Evolutionary conservation across 495 filamentous ascomycete genomes (phyloP).

Genomic region (Podospora pseudocomata): DNA sequence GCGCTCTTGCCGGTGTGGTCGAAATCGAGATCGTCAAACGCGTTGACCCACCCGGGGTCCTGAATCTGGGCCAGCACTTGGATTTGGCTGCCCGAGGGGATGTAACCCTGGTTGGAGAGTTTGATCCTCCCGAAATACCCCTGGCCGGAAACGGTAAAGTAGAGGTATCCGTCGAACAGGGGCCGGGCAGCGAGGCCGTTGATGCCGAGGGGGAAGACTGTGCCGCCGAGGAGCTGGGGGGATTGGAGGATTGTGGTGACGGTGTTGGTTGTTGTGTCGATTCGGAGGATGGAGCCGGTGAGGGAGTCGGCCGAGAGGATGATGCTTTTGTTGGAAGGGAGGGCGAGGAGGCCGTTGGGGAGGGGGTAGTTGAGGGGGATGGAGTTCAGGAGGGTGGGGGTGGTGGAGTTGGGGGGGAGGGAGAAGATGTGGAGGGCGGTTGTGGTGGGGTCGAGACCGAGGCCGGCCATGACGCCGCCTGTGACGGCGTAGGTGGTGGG

Average conservation of each 20-base stretch:
- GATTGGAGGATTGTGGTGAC: slow-evolving; percentile 9
- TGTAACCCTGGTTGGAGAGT: slow-evolving; percentile 24
- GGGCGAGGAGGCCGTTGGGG: slow-evolving; percentile 27
- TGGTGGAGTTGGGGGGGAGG: slow-evolving; percentile 18
- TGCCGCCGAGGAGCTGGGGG: slow-evolving; percentile 1
- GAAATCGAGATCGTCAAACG: slow-evolving; percentile 36
- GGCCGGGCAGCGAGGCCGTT: slow-evolving; percentile 34
- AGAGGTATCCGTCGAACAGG: slow-evolving; percentile 24
- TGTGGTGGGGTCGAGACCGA: slow-evolving; percentile 4
- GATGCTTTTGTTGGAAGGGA: slow-evolving; percentile 15
- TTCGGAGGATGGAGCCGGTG: slow-evolving; percentile 30
- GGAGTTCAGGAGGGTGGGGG: slow-evolving; percentile 11
- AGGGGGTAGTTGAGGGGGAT: slow-evolving; percentile 22
- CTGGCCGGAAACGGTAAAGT: slow-evolving; percentile 41
- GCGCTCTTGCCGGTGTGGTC: slow-evolving; percentile 26
- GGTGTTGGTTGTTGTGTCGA: slow-evolving; percentile 23
- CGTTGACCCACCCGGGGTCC: background rate
- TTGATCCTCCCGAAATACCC: slow-evolving; percentile 32
- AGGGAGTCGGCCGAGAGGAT: slow-evolving; percentile 34
- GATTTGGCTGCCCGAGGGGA: slow-evolving; percentile 20
- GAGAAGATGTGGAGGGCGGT: slow-evolving; percentile 24
- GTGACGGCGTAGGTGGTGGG: slow-evolving; percentile 33
- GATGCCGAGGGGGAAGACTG: slow-evolving; percentile 31
- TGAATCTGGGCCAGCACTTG: slow-evolving; percentile 2
- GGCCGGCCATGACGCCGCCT: slow-evolving; percentile 17